Evolutionary conservation across 345 rosid species (phyloP).

Genomic region (Kernera saxatilis): DNA sequence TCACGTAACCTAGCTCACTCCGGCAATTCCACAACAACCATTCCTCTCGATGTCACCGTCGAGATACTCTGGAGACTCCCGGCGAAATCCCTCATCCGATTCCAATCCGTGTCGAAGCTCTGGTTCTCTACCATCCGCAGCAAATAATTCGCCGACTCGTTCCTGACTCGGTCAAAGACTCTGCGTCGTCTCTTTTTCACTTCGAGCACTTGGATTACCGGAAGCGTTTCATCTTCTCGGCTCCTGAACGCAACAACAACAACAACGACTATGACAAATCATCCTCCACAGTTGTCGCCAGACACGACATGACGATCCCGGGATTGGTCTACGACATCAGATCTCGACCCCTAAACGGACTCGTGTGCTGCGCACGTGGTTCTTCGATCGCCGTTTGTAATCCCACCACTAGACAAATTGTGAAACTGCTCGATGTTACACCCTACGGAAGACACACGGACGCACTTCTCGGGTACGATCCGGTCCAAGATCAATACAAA

Average conservation of each 20-base stretch:
- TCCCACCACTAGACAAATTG: neutral
- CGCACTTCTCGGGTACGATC: slow-evolving; percentile 9
- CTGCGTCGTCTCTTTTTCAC: neutral
- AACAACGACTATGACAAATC: too few species aligned
- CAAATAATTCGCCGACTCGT: neutral
- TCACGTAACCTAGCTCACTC: neutral
- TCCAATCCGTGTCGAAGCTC: neutral
- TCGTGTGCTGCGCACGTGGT: neutral
- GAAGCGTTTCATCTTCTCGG: neutral
- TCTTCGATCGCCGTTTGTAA: neutral
- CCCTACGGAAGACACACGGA: neutral
- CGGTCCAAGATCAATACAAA: neutral
- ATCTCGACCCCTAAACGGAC: slow-evolving; percentile 4
- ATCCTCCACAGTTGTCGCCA: neutral
- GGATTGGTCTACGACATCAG: too few species aligned
- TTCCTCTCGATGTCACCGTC: neutral
- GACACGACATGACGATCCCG: slow-evolving; percentile 20
- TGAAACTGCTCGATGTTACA: neutral
- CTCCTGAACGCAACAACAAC: slow-evolving; percentile 1
- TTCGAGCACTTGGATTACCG: neutral
- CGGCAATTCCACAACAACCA: neutral
- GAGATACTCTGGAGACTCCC: neutral
- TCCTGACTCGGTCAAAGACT: neutral
- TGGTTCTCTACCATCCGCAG: neutral
- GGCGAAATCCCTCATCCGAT: neutral